Percentiles rank a stretch among this genome's conserved stretches.
Evolutionary conservation across 805 yeast genomes (phyloP).

Genomic region (Candida ascalaphidarum): DNA sequence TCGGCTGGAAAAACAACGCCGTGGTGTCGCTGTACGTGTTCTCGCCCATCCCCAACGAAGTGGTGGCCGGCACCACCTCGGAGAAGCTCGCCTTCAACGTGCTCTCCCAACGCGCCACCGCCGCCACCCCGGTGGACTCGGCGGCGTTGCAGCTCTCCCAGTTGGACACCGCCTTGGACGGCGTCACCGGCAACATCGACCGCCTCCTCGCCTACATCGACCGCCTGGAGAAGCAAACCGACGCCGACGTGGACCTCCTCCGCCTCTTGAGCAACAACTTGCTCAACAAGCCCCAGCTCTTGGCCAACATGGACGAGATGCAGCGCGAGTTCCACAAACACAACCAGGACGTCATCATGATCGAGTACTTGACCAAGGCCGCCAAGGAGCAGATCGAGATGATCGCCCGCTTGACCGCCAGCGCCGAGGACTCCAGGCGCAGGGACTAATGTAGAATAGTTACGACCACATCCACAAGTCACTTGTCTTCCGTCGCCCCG

Average conservation of each 20-base stretch:
- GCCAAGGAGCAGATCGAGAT: slow-evolving; percentile 79
- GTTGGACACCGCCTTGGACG: slow-evolving; percentile 36
- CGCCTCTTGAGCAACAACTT: slow-evolving; percentile 54
- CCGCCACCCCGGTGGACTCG: slow-evolving; percentile 14
- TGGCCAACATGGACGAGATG: slow-evolving; percentile 43
- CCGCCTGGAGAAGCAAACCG: slow-evolving; percentile 22
- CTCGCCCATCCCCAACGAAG: slow-evolving; percentile 65
- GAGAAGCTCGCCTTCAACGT: slow-evolving; percentile 53
- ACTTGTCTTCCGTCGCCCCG: too few relatives aligned
- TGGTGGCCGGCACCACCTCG: slow-evolving; percentile 39
- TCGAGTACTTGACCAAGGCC: slow-evolving; percentile 75
- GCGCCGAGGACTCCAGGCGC: slow-evolving; percentile 14
- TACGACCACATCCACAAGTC: too few relatives aligned
- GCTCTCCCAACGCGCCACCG: slow-evolving; percentile 26
- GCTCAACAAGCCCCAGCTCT: slow-evolving; percentile 41
- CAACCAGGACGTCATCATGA: slow-evolving; percentile 71
- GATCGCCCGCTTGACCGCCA: slow-evolving; percentile 63
- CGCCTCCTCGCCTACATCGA: slow-evolving; percentile 41
- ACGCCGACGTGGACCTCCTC: slow-evolving; percentile 53
- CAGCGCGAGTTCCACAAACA: slow-evolving; percentile 59
- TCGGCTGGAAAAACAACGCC: slow-evolving; percentile 32
- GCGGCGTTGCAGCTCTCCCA: slow-evolving; percentile 31
- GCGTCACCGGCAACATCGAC: slow-evolving; percentile 38
- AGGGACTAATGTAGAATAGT: too few relatives aligned
- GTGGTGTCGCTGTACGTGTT: slow-evolving; percentile 46